These are phyloP conservation scores for Hypoxylon trugodes DNA, from an alignment of 495 filamentous ascomycete species.

Conservation along the genomic window DNA sequence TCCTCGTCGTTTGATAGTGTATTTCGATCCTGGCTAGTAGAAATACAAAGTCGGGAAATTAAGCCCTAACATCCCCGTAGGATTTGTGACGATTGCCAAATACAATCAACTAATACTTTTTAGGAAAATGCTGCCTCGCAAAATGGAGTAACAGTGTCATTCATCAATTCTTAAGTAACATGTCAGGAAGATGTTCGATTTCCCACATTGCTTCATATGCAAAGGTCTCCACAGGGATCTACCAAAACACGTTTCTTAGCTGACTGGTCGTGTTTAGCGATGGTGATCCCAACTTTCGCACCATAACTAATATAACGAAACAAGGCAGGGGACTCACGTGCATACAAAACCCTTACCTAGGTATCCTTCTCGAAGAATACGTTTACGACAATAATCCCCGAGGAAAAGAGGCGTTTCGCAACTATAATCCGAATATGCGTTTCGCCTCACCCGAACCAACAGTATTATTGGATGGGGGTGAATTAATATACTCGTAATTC, in stretches of 20 bases:
- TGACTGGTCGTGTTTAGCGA: background rate
- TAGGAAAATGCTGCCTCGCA: too few relatives aligned
- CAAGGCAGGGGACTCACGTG: slow-evolving; percentile 20
- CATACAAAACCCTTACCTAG: background rate
- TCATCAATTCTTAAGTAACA: too few relatives aligned
- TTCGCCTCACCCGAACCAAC: slow-evolving; percentile 19
- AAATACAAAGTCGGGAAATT: too few relatives aligned
- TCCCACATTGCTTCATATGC: too few relatives aligned
- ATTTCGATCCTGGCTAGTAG: too few relatives aligned
- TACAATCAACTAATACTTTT: too few relatives aligned
- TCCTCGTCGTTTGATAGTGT: too few relatives aligned
- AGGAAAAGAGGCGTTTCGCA: slow-evolving; percentile 1
- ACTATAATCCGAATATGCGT: slow-evolving; percentile 2
- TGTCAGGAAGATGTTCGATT: too few relatives aligned
- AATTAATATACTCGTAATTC: slow-evolving; percentile 4
- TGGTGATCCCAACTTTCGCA: slow-evolving; percentile 18
- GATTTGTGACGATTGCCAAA: too few relatives aligned
- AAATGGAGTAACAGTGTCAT: too few relatives aligned
- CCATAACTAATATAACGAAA: slow-evolving; percentile 15
- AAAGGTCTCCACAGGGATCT: slow-evolving; percentile 23
- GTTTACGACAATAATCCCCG: slow-evolving; percentile 11
- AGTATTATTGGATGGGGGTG: slow-evolving; percentile 8
- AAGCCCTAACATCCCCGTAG: too few relatives aligned
- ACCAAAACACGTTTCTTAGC: slow-evolving; percentile 19
- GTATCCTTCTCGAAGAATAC: slow-evolving; percentile 20